Evolutionary conservation across 179 eudicot species (phyloP), one percentile per base, ranked within the genome.

Genomic region (Beta macrorhiza): DNA sequence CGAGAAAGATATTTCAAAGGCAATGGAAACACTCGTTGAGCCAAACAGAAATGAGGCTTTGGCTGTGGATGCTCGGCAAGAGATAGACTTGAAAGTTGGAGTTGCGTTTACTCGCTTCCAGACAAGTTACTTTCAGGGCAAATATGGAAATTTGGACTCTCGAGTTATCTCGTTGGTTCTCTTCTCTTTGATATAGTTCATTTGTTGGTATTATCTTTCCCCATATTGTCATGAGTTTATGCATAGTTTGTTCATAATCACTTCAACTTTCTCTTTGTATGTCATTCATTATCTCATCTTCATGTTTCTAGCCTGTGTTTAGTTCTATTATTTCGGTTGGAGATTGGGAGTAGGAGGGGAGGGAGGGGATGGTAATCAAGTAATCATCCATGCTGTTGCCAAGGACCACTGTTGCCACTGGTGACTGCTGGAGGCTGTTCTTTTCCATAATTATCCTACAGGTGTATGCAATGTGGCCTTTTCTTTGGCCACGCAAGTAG

Each of bases 61-160:
- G 83, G 95, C 98, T 80, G 98, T 95, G 53, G 98, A 95, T 91
- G 98, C 97, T 82, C 97, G 98, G 76, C 98, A 95, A 81, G 98
- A 95, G 85, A 95, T 95, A 86, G 98, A 95, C 85, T 85, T 95
- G 91, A 95, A 95, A 93, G 98, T 95, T 87, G 98, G 98, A 77
- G 98, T 95, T 83, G 97, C 98, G 42, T 93, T 95, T 81, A 95
- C 98, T 5, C 86, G 98, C 76, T 95, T 89, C 78, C 98, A 95
- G 89, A 95, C 98, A 71, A 81, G 90, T 80, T 95, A 83, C 86
- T 95, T 95, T 85, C 97, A 95, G 85, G 98, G 98, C 37, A 95
- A 95, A 92, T 95, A 95, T 77, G 98, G 98, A 75, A 95, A 95
- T 87, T 89, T 95, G 86, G 98, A 95, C 85, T 85, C 98, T 64